Percentiles rank a stretch among this genome's conserved stretches.
Conservation (phyloP, 495 filamentous ascomycete genomes). For the Zalerion maritima region DNA sequence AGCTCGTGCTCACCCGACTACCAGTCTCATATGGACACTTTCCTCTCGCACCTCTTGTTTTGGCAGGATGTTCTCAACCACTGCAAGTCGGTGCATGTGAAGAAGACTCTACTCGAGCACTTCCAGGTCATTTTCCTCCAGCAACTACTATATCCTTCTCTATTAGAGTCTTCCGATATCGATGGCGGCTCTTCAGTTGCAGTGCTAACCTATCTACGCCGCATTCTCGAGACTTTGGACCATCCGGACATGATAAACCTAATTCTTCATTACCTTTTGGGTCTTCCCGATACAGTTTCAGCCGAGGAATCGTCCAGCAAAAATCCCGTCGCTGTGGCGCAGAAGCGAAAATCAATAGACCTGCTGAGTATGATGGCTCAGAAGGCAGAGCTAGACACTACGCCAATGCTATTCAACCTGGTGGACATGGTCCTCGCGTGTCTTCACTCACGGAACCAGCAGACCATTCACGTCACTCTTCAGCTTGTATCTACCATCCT, state of each 20-base stretch:
- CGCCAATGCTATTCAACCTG: conserved; percentile 81
- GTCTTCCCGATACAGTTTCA: conserved; percentile 41
- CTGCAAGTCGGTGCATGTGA: conserved; percentile 81
- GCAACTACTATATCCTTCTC: conserved; percentile 86
- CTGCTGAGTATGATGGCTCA: conserved; percentile 63
- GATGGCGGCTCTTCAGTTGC: conserved; percentile 94
- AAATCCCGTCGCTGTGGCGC: conserved; percentile 41
- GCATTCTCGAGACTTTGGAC: conserved; percentile 78
- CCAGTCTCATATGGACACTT: conserved; percentile 72
- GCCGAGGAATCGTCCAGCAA: conserved; percentile 10
- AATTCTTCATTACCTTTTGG: conserved; percentile 84
- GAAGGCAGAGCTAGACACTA: conserved; percentile 52
- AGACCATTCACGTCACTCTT: conserved; percentile 78
- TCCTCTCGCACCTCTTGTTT: conserved; percentile 86
- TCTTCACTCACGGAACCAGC: conserved; percentile 67
- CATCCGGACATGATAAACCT: conserved; percentile 86
- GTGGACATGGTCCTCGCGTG: conserved; percentile 81
- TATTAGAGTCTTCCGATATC: conserved; percentile 90
- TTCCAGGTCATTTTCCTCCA: conserved; percentile 95
- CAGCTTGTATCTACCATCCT: conserved; percentile 73
- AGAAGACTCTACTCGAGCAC: conserved; percentile 83
- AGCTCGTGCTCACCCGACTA: conserved; percentile 55
- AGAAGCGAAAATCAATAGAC: conserved; percentile 76
- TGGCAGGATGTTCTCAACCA: conserved; percentile 98
- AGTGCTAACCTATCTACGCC: conserved; percentile 82